Percentiles rank a stretch among this genome's conserved stretches.
phyloP scores from a whole-genome alignment of 2,329 filamentous ascomycete species.

The Pyricularia grisea region DNA sequence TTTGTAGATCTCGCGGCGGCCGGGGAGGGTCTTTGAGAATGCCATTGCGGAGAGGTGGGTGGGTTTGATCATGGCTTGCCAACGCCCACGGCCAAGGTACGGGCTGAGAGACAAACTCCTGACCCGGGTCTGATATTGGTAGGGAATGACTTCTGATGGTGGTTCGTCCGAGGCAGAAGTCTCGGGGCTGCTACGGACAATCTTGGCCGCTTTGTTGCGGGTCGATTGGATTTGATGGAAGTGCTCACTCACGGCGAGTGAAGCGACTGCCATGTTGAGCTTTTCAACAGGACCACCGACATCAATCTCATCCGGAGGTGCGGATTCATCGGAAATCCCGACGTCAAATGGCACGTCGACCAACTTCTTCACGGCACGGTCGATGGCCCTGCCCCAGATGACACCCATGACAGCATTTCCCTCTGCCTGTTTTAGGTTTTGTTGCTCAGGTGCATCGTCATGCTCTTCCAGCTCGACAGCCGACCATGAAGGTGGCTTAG shows the following conservation, averaged over 20 bases:
- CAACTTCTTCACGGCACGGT: constrained; percentile 36
- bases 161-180: background rate
- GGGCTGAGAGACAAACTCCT: background rate
- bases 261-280: constrained; percentile 42
- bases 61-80: background rate
- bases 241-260: constrained; percentile 13
- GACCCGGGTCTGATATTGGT: background rate
- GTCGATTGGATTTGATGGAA: constrained; percentile 11
- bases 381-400: constrained; percentile 43
- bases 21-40: constrained; percentile 62
- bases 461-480: background rate
- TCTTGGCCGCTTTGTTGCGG: background rate
- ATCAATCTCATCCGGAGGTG: constrained; percentile 37
- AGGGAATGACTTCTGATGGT: background rate
- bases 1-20: constrained; percentile 56
- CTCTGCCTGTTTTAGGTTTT: constrained; percentile 37
- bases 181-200: background rate
- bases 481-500: background rate
- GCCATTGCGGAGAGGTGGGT: constrained; percentile 48
- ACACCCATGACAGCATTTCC: constrained; percentile 36
- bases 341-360: constrained; percentile 35
- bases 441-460: constrained; percentile 19
- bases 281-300: constrained; percentile 39
- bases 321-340: constrained; percentile 19
- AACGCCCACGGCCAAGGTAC: background rate